Evolutionary conservation across 768 basidiomycete species (phyloP).

Genomic region (Thelephora ganbajun): DNA sequence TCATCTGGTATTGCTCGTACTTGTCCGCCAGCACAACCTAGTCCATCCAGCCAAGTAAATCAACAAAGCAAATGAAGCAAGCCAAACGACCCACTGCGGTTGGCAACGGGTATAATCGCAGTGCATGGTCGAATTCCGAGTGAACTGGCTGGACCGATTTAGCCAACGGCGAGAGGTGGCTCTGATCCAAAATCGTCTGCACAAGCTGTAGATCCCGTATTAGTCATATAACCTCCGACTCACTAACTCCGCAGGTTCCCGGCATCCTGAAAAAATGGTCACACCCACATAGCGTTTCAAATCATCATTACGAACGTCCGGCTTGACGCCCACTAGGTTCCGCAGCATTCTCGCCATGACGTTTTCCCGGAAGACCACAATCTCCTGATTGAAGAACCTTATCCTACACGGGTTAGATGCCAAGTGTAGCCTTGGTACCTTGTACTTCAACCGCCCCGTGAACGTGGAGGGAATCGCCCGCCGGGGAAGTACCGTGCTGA

Average conservation of each 20-base stretch:
- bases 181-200: constrained; percentile 92
- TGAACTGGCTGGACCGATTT: constrained; percentile 75
- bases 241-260: background rate
- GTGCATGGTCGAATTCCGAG: constrained; percentile 82
- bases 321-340: constrained; percentile 83
- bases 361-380: constrained; percentile 89
- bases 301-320: constrained; percentile 61
- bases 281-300: constrained; percentile 74
- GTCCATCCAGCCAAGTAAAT: constrained; percentile 1
- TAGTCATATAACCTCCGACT: background rate
- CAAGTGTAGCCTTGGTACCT: constrained; percentile 71
- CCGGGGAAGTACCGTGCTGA: constrained; percentile 72
- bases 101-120: constrained; percentile 89
- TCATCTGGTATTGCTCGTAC: constrained; percentile 91
- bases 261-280: background rate
- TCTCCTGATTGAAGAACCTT: constrained; percentile 91
- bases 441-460: constrained; percentile 48
- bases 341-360: constrained; percentile 87
- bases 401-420: constrained; percentile 88
- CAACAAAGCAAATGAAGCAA: constrained; percentile 2
- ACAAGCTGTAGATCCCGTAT: constrained; percentile 46
- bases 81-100: constrained; percentile 50
- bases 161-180: constrained; percentile 83
- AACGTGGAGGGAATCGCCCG: constrained; percentile 69
- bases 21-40: constrained; percentile 91